phyloP scores from a whole-genome alignment of 805 yeast species.

The Zygoascus tannicola region DNA sequence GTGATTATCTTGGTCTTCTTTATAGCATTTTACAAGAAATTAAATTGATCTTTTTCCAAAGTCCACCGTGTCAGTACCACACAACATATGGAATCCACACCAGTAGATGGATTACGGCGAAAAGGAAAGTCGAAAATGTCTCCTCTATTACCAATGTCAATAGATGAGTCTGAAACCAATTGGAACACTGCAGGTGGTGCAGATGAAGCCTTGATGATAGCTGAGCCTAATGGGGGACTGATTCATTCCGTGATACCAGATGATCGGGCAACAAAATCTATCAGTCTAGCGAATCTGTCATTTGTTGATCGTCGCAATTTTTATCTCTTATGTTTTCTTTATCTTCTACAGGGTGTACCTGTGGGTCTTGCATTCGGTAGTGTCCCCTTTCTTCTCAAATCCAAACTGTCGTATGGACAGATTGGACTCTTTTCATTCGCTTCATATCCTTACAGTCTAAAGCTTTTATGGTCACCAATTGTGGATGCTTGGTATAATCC shows the following conservation, averaged over 20 bases:
- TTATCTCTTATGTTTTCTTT: conserved; percentile 58
- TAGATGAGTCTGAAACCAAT: not conserved
- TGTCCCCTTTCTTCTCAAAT: conserved; percentile 79
- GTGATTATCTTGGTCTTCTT: too few species aligned
- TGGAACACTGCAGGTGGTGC: not conserved
- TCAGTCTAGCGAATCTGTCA: conserved; percentile 24
- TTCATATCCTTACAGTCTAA: conserved; percentile 88
- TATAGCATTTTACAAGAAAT: too few species aligned
- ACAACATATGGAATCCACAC: too few species aligned
- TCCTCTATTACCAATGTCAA: not conserved
- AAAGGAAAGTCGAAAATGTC: not conserved
- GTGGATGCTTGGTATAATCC: conserved; percentile 77
- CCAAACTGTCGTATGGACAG: conserved; percentile 74
- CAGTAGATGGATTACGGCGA: not conserved
- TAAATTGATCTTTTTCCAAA: too few species aligned
- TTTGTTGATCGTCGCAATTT: conserved; percentile 64
- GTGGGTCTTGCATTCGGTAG: conserved; percentile 94
- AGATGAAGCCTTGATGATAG: not conserved
- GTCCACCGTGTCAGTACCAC: too few species aligned
- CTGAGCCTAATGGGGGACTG: conserved; percentile 2
- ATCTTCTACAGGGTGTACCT: conserved; percentile 91
- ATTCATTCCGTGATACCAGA: not conserved
- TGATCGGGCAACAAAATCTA: conserved; percentile 5
- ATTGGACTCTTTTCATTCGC: conserved; percentile 88
- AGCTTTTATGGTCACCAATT: conserved; percentile 90